These are phyloP conservation scores for Corchorus olitorius DNA, from an alignment of 345 rosid species.

Conservation along the genomic window DNA sequence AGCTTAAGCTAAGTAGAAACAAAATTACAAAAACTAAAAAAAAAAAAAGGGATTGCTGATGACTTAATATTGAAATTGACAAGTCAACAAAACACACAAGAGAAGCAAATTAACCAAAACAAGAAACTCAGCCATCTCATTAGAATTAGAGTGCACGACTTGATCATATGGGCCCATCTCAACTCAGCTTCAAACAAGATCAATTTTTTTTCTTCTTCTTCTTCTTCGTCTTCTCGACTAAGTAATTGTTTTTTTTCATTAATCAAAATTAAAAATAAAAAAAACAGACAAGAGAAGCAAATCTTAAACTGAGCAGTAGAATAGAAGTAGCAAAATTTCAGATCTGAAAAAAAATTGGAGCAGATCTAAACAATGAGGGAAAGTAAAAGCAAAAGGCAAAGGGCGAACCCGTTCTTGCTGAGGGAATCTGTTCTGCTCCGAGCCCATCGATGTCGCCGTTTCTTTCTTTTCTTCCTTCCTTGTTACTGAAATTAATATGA, in stretches of 20 bases:
- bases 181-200: not conserved
- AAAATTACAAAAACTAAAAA: not conserved
- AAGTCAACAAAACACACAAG: constrained; percentile 1
- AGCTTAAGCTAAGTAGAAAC: not conserved
- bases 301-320: not conserved
- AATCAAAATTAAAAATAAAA: not conserved
- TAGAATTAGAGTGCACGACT: not conserved
- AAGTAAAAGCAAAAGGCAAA: not conserved
- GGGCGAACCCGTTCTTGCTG: constrained; percentile 19
- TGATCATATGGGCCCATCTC: constrained; percentile 14
- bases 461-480: not conserved
- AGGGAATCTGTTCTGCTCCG: constrained; percentile 28
- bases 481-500: too few species aligned
- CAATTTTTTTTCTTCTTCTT: too few species aligned
- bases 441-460: constrained; percentile 16
- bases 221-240: not conserved
- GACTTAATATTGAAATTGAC: not conserved
- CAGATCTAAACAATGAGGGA: constrained; percentile 5
- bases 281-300: not conserved
- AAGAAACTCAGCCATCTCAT: constrained; percentile 12
- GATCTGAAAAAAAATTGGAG: constrained; percentile 13
- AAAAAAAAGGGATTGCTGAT: not conserved
- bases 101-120: not conserved
- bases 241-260: not conserved
- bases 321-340: not conserved